Percentiles rank a stretch among this genome's conserved stretches.
These are phyloP conservation scores for Castanea crenata DNA, from an alignment of 306 rosid species.

Conservation along the genomic window DNA sequence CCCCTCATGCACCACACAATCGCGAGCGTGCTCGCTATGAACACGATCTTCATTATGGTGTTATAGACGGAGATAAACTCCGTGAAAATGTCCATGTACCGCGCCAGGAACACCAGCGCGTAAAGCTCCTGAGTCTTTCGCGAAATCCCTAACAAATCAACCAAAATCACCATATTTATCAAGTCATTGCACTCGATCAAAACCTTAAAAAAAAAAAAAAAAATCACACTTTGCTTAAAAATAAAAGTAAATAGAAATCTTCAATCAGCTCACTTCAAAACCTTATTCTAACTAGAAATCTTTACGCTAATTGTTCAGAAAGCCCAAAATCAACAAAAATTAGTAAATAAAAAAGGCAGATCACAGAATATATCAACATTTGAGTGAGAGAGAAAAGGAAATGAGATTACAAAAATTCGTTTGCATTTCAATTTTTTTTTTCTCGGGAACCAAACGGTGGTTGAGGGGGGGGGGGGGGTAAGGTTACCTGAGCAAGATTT, in stretches of 20 bases:
- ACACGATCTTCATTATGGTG: slow-evolving; percentile 78
- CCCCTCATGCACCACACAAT: slow-evolving; percentile 79
- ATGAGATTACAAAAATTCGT: too few species aligned
- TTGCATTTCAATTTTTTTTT: not conserved
- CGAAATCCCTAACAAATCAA: slow-evolving; percentile 60
- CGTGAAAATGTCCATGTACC: slow-evolving; percentile 86
- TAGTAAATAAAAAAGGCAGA: not conserved
- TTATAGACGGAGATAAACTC: slow-evolving; percentile 77
- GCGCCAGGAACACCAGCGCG: slow-evolving; percentile 74
- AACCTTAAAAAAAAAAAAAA: not conserved
- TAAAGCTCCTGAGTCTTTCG: slow-evolving; percentile 94
- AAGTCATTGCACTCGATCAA: not conserved
- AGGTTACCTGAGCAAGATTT: slow-evolving; percentile 84
- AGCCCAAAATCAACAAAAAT: not conserved
- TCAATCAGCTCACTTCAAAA: not conserved
- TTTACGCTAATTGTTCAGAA: not conserved
- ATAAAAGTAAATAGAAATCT: not conserved
- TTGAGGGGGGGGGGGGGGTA: too few species aligned
- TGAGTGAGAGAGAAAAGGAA: not conserved
- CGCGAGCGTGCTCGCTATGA: slow-evolving; percentile 69
- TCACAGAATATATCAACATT: not conserved
- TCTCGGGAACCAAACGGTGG: not conserved
- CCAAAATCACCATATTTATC: not conserved
- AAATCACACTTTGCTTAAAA: not conserved
- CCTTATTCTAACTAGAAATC: not conserved